Percentiles rank a stretch among this genome's conserved stretches.
phyloP scores from a whole-genome alignment of 495 filamentous ascomycete species.

The Penicillium cinerascens region DNA sequence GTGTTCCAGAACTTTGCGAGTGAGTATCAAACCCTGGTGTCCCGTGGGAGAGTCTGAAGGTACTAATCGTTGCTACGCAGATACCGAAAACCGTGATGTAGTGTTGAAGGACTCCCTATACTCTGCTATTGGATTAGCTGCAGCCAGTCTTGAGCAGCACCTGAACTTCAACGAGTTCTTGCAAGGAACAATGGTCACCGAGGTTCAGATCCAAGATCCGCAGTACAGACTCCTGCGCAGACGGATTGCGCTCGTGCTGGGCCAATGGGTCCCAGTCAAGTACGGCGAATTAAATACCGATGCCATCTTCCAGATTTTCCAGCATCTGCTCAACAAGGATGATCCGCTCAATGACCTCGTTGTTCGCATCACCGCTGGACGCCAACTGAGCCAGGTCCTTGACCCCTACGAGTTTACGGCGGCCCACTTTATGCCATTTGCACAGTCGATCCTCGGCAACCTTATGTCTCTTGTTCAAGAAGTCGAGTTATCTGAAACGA shows the following conservation, averaged over 20 bases:
- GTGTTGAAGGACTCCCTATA: conserved; percentile 90
- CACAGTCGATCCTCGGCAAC: conserved; percentile 60
- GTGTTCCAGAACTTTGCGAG: conserved; percentile 75
- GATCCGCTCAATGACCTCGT: conserved; percentile 85
- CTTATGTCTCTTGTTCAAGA: conserved; percentile 75
- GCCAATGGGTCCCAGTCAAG: conserved; percentile 83
- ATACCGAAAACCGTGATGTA: conserved; percentile 60
- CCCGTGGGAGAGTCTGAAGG: background rate
- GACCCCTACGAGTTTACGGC: conserved; percentile 78
- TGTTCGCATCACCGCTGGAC: conserved; percentile 84
- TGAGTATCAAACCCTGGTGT: conserved; percentile 25
- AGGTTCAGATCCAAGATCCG: conserved; percentile 71
- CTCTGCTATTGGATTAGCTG: conserved; percentile 82
- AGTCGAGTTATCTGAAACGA: conserved; percentile 79
- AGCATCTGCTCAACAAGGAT: conserved; percentile 73
- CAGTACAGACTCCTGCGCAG: conserved; percentile 85
- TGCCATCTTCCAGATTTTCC: conserved; percentile 84
- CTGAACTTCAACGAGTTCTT: conserved; percentile 84
- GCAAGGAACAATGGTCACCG: conserved; percentile 65
- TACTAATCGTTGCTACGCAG: conserved; percentile 23
- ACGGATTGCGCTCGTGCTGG: conserved; percentile 80
- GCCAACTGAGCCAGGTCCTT: conserved; percentile 73
- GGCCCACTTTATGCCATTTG: conserved; percentile 68
- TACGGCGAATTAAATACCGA: conserved; percentile 58
- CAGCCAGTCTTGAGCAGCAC: conserved; percentile 62